Percentiles rank a stretch among this genome's conserved stretches.
These are phyloP conservation scores for Austroboletus eburneus DNA, from an alignment of 768 basidiomycete genomes.

Conservation along the genomic window DNA sequence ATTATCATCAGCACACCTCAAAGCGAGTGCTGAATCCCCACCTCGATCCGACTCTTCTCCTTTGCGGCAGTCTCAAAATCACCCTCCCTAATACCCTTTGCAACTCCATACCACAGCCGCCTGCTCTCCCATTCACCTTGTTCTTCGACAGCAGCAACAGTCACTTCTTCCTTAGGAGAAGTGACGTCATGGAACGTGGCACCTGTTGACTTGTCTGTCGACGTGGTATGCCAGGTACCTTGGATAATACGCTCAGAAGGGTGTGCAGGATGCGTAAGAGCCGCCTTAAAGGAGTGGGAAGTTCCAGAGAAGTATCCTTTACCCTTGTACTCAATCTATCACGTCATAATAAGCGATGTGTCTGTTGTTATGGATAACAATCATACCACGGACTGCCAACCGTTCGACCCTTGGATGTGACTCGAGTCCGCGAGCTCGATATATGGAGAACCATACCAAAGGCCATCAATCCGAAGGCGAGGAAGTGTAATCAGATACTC, in stretches of 20 bases:
- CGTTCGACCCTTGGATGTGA: slow-evolving; percentile 68
- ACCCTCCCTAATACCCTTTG: slow-evolving; percentile 85
- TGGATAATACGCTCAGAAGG: slow-evolving; percentile 53
- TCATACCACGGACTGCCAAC: slow-evolving; percentile 51
- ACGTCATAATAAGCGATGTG: slow-evolving; percentile 33
- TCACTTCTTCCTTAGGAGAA: slow-evolving; percentile 70
- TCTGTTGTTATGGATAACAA: background rate
- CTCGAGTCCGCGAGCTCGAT: slow-evolving; percentile 85
- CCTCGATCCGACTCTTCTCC: slow-evolving; percentile 93
- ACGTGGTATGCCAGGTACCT: slow-evolving; percentile 76
- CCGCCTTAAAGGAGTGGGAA: slow-evolving; percentile 89
- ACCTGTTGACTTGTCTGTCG: slow-evolving; percentile 45
- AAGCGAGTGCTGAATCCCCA: slow-evolving; percentile 24
- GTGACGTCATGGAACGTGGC: slow-evolving; percentile 74
- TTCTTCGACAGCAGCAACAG: slow-evolving; percentile 51
- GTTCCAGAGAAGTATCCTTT: slow-evolving; percentile 95
- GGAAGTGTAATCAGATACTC: slow-evolving; percentile 91
- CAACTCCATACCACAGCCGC: slow-evolving; percentile 78
- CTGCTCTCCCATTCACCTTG: slow-evolving; percentile 87
- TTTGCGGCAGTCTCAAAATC: slow-evolving; percentile 88
- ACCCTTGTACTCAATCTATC: slow-evolving; percentile 86
- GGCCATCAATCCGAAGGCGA: slow-evolving; percentile 85
- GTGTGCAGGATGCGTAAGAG: slow-evolving; percentile 50
- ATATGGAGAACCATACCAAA: slow-evolving; percentile 89
- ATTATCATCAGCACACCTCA: background rate